Base-by-base conservation (phyloP, 176 grass and related monocot species). In the Musa beccarii region DNA sequence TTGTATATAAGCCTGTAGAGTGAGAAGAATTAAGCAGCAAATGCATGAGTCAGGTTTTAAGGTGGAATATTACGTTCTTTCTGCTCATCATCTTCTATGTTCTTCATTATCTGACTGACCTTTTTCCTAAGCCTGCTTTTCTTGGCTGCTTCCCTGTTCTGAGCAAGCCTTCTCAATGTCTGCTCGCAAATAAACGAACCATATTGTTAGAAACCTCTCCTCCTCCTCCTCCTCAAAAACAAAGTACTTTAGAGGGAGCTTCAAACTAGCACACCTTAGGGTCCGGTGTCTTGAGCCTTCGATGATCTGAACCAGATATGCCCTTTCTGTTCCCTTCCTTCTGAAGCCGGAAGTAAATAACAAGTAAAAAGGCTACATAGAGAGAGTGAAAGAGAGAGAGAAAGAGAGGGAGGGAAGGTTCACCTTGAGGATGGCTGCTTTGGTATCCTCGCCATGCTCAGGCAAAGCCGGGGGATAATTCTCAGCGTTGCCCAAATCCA, bases 41-140 rank as follows among this genome's bases (percentile, higher is more conserved):
- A 54, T 28, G 13, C 2, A 10, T 34, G 8, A 43, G 34, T 43
- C 43, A 75, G 68, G 57, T 23, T 1, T 7, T 53, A 10, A 10
- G 21, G 50, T 23, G 9, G 34, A 49, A 54, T 55, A 15, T 70
- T 69, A 78, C 77, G 26, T 75, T 84, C 29, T 52, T 64, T 57
- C 49, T 59, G 15, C 68, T 52, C 16, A 12, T 49, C 8, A 13
- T 49, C 2, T 70, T 70, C 10, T 70, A 23, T 63, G 16, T 65
- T 77, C 52, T 14, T 17, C 68, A 52, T 56, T 50, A 78, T 61
- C 66, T 76, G 69, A 72, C 54, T 69, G 25, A 94, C 95, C 95
- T 99, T 99, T 84, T 92, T 99, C 62, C 95, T 89, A 3, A 99
- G 74, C 81, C 95, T 89, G 85, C 95, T 99, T 63, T 99, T 99